Percentiles rank a stretch among this genome's conserved stretches.
These are phyloP conservation scores for Ceriops decandra DNA, from an alignment of 345 rosid genomes.

Conservation along the genomic window DNA sequence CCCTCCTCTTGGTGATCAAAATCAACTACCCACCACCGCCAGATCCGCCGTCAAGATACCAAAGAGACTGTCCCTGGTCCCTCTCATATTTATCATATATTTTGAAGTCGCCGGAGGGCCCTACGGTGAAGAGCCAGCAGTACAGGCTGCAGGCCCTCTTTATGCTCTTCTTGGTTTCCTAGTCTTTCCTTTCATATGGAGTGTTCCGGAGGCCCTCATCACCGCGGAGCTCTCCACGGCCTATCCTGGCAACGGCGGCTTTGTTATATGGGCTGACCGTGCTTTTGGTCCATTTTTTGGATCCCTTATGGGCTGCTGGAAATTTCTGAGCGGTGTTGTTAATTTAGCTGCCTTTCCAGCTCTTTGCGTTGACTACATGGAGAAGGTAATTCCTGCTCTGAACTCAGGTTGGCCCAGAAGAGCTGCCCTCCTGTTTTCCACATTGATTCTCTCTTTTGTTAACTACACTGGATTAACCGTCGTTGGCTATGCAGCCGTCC, in stretches of 20 bases:
- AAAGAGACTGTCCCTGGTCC: constrained; percentile 60
- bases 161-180: constrained; percentile 65
- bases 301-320: constrained; percentile 79
- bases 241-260: constrained; percentile 85
- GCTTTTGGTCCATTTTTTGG: constrained; percentile 80
- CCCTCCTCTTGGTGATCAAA: not conserved
- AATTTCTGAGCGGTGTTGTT: constrained; percentile 68
- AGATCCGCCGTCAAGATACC: constrained; percentile 10
- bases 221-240: constrained; percentile 89
- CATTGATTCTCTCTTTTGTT: constrained; percentile 46
- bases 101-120: constrained; percentile 93
- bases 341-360: constrained; percentile 77
- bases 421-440: constrained; percentile 38
- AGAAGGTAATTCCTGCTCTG: constrained; percentile 41
- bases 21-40: constrained; percentile 14
- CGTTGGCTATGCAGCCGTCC: constrained; percentile 73
- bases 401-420: constrained; percentile 57
- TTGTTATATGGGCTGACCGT: constrained; percentile 71
- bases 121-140: constrained; percentile 75
- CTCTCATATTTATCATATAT: constrained; percentile 80
- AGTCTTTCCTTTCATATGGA: constrained; percentile 81
- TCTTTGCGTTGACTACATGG: constrained; percentile 58
- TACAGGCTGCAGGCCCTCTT: constrained; percentile 74
- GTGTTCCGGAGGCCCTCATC: constrained; percentile 79
- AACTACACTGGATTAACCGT: constrained; percentile 68